Evolutionary conservation across 176 grass and related monocot genomes (phyloP).

Genomic region (Oryza officinalis): DNA sequence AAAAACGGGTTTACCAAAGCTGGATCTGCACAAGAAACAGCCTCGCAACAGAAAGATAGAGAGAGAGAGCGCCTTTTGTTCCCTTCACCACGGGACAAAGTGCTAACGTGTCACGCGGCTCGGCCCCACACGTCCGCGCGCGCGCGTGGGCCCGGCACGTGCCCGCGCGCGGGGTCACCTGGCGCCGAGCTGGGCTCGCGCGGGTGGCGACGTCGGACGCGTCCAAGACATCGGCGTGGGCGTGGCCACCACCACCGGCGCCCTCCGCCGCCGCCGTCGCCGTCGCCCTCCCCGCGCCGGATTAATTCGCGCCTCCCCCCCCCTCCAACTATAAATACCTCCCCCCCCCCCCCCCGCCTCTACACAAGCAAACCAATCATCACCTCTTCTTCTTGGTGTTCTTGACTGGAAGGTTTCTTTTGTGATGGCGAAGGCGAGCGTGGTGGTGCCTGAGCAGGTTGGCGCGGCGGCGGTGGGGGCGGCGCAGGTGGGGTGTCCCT

Average conservation of each 20-base stretch:
- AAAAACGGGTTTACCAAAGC: neutral
- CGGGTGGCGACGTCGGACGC: constrained; percentile 20
- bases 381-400: neutral
- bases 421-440: constrained; percentile 53
- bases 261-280: neutral
- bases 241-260: no score
- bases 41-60: neutral
- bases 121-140: constrained; percentile 18
- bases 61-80: no score
- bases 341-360: constrained; percentile 19
- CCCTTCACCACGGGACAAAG: neutral
- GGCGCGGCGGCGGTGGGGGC: neutral
- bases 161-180: constrained; percentile 25
- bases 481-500: constrained; percentile 35
- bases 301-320: constrained; percentile 27
- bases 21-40: neutral
- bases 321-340: constrained; percentile 44
- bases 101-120: constrained; percentile 6
- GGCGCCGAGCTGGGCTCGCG: constrained; percentile 39
- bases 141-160: constrained; percentile 18
- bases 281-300: constrained; percentile 15
- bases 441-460: constrained; percentile 12
- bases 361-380: constrained; percentile 27
- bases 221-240: constrained; percentile 8
- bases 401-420: neutral